Conservation (phyloP, 805 yeast species). For the Yamadazyma tumulicola region DNA sequence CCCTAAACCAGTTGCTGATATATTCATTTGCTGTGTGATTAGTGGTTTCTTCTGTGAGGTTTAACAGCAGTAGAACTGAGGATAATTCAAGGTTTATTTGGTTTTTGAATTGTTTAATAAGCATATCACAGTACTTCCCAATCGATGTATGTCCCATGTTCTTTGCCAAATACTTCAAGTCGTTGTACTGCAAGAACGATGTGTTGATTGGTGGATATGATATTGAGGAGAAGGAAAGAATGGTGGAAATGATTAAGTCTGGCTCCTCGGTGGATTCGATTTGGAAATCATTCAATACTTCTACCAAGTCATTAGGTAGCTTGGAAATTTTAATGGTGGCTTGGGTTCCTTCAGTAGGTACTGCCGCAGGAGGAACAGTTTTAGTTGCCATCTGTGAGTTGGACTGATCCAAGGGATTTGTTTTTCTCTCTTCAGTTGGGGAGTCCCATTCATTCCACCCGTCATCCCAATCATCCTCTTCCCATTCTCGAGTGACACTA, state of each 20-base stretch:
- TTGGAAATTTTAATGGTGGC: constrained; percentile 16
- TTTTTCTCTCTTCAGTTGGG: constrained; percentile 2
- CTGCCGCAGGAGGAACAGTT: neutral
- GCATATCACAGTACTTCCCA: constrained; percentile 3
- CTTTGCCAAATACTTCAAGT: constrained; percentile 23
- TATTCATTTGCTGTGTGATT: constrained; percentile 6
- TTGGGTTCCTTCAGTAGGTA: neutral
- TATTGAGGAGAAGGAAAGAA: constrained; percentile 28
- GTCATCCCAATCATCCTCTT: constrained; percentile 20
- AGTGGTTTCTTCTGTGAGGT: constrained; percentile 4
- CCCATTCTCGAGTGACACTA: constrained; percentile 15
- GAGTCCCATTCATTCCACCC: constrained; percentile 9
- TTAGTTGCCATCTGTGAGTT: neutral
- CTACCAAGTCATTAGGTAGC: constrained; percentile 20
- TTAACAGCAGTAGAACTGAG: constrained; percentile 8
- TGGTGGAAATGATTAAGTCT: constrained; percentile 21
- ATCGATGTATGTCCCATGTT: constrained; percentile 14
- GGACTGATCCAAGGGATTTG: neutral
- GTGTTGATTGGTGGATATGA: constrained; percentile 29
- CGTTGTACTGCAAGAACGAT: constrained; percentile 36
- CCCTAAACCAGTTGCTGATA: constrained; percentile 18
- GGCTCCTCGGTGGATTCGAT: constrained; percentile 16
- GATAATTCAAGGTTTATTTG: constrained; percentile 6
- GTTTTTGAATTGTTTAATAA: constrained; percentile 6
- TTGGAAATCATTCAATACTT: constrained; percentile 20